These are phyloP conservation scores for Dipteronia dyeriana DNA, from an alignment of 345 rosid genomes.

Conservation along the genomic window DNA sequence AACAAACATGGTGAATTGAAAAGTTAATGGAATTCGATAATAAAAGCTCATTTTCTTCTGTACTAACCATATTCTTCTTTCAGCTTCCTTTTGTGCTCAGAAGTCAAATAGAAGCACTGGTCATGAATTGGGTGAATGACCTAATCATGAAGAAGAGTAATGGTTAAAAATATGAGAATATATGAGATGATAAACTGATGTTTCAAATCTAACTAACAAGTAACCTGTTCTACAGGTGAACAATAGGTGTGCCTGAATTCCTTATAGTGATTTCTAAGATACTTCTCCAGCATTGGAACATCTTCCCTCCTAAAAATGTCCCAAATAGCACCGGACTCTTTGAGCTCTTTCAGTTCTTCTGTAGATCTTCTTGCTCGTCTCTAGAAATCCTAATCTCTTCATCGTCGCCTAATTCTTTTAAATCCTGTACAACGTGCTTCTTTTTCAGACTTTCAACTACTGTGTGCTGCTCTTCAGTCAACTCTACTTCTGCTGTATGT, in stretches of 20 bases:
- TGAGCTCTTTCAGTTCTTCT: neutral
- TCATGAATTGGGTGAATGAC: slow-evolving; percentile 85
- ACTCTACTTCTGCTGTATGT: slow-evolving; percentile 58
- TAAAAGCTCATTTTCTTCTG: neutral
- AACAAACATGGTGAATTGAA: neutral
- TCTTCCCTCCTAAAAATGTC: slow-evolving; percentile 93
- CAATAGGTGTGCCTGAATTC: slow-evolving; percentile 82
- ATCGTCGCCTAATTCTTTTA: neutral
- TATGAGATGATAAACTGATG: neutral
- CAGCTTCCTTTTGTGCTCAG: slow-evolving; percentile 70
- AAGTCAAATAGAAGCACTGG: slow-evolving; percentile 67
- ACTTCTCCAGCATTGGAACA: slow-evolving; percentile 71
- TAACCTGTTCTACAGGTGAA: slow-evolving; percentile 65
- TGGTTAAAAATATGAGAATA: slow-evolving; percentile 4
- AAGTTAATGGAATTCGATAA: neutral
- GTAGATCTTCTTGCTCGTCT: slow-evolving; percentile 17
- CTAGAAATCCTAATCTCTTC: neutral
- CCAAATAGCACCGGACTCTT: slow-evolving; percentile 72
- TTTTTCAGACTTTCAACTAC: slow-evolving; percentile 53
- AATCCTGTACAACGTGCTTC: slow-evolving; percentile 61
- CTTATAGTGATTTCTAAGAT: slow-evolving; percentile 59
- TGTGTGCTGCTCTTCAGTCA: slow-evolving; percentile 50
- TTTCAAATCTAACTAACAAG: neutral
- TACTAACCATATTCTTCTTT: slow-evolving; percentile 77
- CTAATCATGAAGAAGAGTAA: slow-evolving; percentile 32